Conservation (phyloP, 345 rosid genomes). For the Dimocarpus longan region DNA sequence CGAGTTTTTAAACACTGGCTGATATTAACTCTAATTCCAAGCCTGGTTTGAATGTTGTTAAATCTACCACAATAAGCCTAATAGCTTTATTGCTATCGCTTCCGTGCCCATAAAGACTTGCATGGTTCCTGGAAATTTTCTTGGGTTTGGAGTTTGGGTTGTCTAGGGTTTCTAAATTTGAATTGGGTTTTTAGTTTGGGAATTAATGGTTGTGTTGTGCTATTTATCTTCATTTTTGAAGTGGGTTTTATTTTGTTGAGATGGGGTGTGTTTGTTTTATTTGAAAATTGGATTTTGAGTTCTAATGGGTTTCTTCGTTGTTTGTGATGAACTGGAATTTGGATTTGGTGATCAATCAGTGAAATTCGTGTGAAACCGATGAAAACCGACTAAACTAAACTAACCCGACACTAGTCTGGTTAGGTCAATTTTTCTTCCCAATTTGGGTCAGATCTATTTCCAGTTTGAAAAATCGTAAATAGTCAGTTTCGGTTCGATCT, state of each 20-base stretch:
- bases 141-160: not conserved
- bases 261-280: not conserved
- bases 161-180: slow-evolving; percentile 18
- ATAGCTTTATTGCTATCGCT: slow-evolving; percentile 1
- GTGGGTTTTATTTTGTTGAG: not conserved
- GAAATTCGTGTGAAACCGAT: no score
- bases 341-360: no score
- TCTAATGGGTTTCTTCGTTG: not conserved
- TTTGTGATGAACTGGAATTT: no score
- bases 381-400: no score
- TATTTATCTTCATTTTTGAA: not conserved
- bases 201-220: not conserved
- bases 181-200: not conserved
- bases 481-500: no score
- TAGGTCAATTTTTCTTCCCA: no score
- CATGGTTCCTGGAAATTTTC: slow-evolving; percentile 18
- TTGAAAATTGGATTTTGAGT: not conserved
- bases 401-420: no score
- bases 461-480: no score
- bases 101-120: slow-evolving; percentile 7
- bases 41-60: not conserved
- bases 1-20: no score
- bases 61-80: not conserved
- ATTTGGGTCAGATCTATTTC: no score
- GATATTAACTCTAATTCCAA: not conserved